phyloP scores from a whole-genome alignment of 345 rosid species.

The Eutrema japonicum region DNA sequence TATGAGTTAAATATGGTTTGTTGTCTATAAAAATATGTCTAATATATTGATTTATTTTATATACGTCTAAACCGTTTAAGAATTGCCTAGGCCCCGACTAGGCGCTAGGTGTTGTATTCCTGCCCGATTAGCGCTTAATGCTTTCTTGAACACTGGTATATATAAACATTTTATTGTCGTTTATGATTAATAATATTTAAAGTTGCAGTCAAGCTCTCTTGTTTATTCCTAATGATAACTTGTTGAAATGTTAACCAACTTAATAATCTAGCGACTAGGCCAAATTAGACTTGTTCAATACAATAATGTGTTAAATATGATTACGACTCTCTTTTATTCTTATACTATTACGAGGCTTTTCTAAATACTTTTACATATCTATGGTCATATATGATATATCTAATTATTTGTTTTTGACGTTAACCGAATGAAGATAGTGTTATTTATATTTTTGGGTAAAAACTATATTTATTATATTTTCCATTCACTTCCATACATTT shows the following conservation, averaged over 20 bases:
- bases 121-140: too few relatives aligned
- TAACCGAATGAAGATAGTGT: background rate
- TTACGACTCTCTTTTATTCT: conserved; percentile 24
- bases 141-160: too few relatives aligned
- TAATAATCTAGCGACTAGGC: conserved; percentile 10
- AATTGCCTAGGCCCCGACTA: too few relatives aligned
- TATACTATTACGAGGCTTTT: background rate
- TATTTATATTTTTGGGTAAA: background rate
- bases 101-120: too few relatives aligned
- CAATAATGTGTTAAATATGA: conserved; percentile 27
- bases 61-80: too few relatives aligned
- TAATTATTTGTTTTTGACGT: background rate
- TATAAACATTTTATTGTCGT: background rate
- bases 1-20: too few relatives aligned
- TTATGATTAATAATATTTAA: background rate
- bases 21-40: too few relatives aligned
- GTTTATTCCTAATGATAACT: conserved; percentile 23
- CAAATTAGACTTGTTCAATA: conserved; percentile 34
- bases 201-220: conserved; percentile 20
- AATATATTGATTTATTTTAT: too few relatives aligned
- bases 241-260: conserved; percentile 8
- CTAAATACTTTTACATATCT: background rate
- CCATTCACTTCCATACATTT: background rate
- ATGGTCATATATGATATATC: background rate
- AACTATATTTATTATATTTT: background rate